Evolutionary conservation across 2,329 filamentous ascomycete species (phyloP), one percentile per base, ranked within the genome.

Genomic region (Curvularia eragrostidis): DNA sequence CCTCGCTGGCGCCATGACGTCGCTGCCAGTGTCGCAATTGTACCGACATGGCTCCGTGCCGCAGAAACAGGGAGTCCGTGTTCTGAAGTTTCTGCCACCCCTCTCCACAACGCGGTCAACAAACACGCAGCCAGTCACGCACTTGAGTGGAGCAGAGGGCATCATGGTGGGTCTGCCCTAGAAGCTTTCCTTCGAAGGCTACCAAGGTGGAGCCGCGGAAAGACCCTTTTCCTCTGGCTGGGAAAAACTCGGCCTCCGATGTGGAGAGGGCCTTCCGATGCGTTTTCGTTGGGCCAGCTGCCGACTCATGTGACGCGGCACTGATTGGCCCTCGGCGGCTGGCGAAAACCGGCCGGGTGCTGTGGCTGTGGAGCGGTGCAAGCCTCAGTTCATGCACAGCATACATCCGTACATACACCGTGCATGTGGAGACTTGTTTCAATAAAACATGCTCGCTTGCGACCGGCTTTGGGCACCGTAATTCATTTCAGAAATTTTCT

Each of bases 261-360:
- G 53, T 52, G 53, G 24, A 26, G 24, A 26, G 24, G 53, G 30
- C 39, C 42, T 52, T 24, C 54, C 54, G 48, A 46, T 13, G 15
- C 34, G 42, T 56, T 56, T 56, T 56, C 54, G 54, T 52, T 18
- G n/a, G 24, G n/a, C 24, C 23, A 5, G 36, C 48, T n/a, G 13
- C 28, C 54, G 48, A 52, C 50, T 52, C 48, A 48, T 48, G 54
- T 15, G 26, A 30, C 18, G 19, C 19, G 10, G 10, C 38, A 38
- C 2, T 42, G 10, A 41, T n/a, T 50, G 36, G 38, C 24, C 8
- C n/a, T 13, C 10, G 28, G 15, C 28, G 9, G n/a, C 48, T 56
- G 54, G 54, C 54, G 48, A 56, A 56, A 56, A 56, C 48, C 54
- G 54, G 54, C 54, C 48, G 54, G 54, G 42, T 56, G 54, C 54